phyloP scores from a whole-genome alignment of 2,329 filamentous ascomycete genomes.

The Cladophialophora immunda region DNA sequence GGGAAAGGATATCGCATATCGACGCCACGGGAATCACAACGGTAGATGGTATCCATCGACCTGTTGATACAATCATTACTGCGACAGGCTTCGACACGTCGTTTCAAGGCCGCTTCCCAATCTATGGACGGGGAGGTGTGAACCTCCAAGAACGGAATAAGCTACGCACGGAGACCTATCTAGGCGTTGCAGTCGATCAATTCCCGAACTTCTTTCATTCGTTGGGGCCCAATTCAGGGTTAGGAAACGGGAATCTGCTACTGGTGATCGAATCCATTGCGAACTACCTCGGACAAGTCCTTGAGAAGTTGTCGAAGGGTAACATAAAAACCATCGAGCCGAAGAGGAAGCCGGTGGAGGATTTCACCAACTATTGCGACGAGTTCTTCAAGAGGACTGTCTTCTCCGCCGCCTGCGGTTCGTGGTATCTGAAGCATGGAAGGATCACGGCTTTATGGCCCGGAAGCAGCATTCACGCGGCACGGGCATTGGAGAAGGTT shows the following conservation, averaged over 20 bases:
- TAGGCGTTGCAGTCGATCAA: conserved; percentile 46
- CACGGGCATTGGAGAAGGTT: conserved; percentile 48
- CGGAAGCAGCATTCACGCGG: conserved; percentile 51
- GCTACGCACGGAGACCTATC: conserved; percentile 46
- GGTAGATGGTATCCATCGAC: conserved; percentile 45
- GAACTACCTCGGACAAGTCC: conserved; percentile 54
- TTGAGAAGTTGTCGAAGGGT: conserved; percentile 58
- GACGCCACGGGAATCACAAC: conserved; percentile 39
- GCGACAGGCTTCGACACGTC: conserved; percentile 52
- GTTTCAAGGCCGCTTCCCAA: conserved; percentile 47
- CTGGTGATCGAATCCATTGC: conserved; percentile 38
- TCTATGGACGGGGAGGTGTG: conserved; percentile 45
- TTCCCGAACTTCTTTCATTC: conserved; percentile 50
- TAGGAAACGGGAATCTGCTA: conserved; percentile 43
- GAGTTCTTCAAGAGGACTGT: conserved; percentile 54
- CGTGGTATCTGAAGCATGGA: conserved; percentile 58
- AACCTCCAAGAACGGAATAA: conserved; percentile 43
- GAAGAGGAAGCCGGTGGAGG: conserved; percentile 54
- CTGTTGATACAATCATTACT: conserved; percentile 48
- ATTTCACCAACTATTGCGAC: conserved; percentile 59
- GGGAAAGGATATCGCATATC: conserved; percentile 27
- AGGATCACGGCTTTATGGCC: conserved; percentile 55
- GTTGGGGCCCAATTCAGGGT: conserved; percentile 46
- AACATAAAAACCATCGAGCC: conserved; percentile 56
- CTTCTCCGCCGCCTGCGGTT: conserved; percentile 52